Conservation (phyloP, 1,139 yeast species). For the Taphrina sp. region DNA sequence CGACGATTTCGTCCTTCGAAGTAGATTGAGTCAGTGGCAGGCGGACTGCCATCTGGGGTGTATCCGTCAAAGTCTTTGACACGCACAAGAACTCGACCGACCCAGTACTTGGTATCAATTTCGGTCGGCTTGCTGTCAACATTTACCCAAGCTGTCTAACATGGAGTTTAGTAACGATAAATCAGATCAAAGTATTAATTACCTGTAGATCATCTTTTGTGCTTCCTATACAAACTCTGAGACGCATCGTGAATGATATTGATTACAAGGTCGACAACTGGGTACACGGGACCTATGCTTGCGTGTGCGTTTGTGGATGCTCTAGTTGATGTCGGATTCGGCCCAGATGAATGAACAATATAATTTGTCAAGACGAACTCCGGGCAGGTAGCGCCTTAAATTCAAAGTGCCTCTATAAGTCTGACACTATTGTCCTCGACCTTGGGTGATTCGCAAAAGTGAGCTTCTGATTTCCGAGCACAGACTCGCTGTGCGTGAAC, state of each 20-base stretch:
- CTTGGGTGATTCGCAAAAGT: background rate
- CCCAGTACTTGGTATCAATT: constrained; percentile 31
- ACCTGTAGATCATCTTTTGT: constrained; percentile 15
- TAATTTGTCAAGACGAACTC: too few species aligned
- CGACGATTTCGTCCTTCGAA: constrained; percentile 34
- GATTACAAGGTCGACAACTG: too few species aligned
- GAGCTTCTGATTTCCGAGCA: background rate
- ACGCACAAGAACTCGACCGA: constrained; percentile 34
- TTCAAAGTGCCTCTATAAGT: too few species aligned
- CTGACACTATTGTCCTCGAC: background rate
- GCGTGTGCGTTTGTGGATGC: too few species aligned
- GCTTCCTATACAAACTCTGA: constrained; percentile 7
- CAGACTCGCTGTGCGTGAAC: too few species aligned
- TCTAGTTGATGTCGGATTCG: too few species aligned
- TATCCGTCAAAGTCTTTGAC: constrained; percentile 34
- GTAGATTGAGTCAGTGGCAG: constrained; percentile 27
- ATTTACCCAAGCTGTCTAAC: constrained; percentile 36
- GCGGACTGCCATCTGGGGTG: constrained; percentile 34
- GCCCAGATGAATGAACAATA: too few species aligned
- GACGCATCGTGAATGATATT: too few species aligned
- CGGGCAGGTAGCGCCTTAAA: too few species aligned
- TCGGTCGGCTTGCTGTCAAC: constrained; percentile 34
- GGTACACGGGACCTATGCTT: too few species aligned
- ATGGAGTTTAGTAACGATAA: too few species aligned
- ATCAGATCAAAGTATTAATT: background rate